phyloP scores from a whole-genome alignment of 1,284 basidiomycete genomes.

The Trichosporon asahii region DNA sequence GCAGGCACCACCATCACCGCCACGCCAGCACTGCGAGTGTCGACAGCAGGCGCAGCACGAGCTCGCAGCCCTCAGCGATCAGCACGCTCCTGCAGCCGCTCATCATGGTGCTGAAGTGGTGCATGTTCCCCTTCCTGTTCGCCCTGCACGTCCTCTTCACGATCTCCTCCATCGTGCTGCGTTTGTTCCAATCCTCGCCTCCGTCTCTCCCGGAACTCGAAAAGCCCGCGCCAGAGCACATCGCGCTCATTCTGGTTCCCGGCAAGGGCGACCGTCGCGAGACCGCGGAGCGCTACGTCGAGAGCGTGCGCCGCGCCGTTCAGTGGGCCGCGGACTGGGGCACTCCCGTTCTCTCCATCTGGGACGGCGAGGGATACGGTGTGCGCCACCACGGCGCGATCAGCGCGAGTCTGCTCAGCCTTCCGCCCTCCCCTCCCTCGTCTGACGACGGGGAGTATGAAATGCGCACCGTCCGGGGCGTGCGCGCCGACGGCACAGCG shows the following conservation, averaged over 20 bases:
- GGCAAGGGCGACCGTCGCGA: slow-evolving; percentile 11
- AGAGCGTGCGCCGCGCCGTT: slow-evolving; percentile 31
- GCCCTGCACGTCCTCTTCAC: slow-evolving; percentile 39
- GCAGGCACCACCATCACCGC: background rate
- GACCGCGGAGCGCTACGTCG: slow-evolving; percentile 21
- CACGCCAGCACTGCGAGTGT: background rate
- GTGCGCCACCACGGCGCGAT: slow-evolving; percentile 16
- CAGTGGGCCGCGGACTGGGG: slow-evolving; percentile 37
- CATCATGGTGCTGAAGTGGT: slow-evolving; percentile 1
- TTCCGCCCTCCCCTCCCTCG: slow-evolving; percentile 24
- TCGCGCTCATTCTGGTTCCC: slow-evolving; percentile 28
- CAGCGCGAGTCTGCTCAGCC: slow-evolving; percentile 18
- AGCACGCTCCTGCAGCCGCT: background rate
- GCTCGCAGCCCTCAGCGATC: background rate
- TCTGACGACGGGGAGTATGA: background rate
- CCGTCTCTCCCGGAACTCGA: slow-evolving; percentile 12
- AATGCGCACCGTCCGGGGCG: background rate
- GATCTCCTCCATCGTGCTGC: slow-evolving; percentile 34
- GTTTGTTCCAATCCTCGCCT: slow-evolving; percentile 30
- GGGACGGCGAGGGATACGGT: slow-evolving; percentile 26
- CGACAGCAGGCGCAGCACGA: background rate
- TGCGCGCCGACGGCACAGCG: background rate
- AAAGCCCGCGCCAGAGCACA: slow-evolving; percentile 24
- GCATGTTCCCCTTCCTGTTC: slow-evolving; percentile 32
- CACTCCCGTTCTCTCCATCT: slow-evolving; percentile 36